Percentiles rank a stretch among this genome's conserved stretches.
phyloP scores from a whole-genome alignment of 1,284 basidiomycete genomes.

The Trametes hirsuta region DNA sequence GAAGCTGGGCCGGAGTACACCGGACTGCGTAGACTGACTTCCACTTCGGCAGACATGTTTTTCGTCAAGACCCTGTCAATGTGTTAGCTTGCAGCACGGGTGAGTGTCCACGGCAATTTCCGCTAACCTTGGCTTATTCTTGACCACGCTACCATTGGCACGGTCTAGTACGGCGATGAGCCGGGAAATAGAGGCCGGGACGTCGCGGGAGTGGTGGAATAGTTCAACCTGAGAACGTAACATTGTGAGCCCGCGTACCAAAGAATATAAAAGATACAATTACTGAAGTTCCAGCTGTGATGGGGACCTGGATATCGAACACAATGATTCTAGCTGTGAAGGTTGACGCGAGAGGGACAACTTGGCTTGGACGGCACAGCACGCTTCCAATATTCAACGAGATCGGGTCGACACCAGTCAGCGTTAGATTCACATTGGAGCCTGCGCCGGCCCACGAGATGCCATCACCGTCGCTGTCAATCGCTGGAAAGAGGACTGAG shows the following conservation, averaged over 20 bases:
- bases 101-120: conserved; percentile 14
- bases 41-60: conserved; percentile 82
- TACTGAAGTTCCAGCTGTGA: conserved; percentile 87
- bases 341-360: conserved; percentile 74
- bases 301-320: conserved; percentile 91
- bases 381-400: conserved; percentile 89
- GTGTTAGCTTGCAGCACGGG: neutral
- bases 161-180: conserved; percentile 82
- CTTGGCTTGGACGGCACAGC: conserved; percentile 74
- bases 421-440: conserved; percentile 84
- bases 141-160: conserved; percentile 74
- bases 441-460: conserved; percentile 92
- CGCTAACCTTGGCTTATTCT: conserved; percentile 77
- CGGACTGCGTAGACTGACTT: conserved; percentile 72
- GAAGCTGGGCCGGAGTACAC: conserved; percentile 51
- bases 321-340: conserved; percentile 92
- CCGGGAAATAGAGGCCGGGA: conserved; percentile 86
- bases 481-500: conserved; percentile 54
- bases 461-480: conserved; percentile 82
- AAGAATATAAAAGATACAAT: conserved; percentile 23
- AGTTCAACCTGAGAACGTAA: conserved; percentile 70
- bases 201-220: conserved; percentile 93
- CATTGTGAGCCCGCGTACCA: neutral
- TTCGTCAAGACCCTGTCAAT: conserved; percentile 78
- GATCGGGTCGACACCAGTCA: conserved; percentile 85